Base-by-base conservation (phyloP, 495 filamentous ascomycete genomes). In the Elasticomyces elasticus region DNA sequence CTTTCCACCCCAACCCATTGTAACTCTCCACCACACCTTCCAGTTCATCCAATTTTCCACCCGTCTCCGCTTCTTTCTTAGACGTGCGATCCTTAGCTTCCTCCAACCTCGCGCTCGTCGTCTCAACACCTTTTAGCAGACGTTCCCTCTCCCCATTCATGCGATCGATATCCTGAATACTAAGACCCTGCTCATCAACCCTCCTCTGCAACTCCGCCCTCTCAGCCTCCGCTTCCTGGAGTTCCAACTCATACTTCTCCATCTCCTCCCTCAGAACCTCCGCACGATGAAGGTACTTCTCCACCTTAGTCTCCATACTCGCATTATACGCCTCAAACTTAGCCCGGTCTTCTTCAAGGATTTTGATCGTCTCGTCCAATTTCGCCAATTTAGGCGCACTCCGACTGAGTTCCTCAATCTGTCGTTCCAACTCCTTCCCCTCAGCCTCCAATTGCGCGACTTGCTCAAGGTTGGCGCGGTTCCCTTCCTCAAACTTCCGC, bases 101-200 rank as follows among this genome's bases (percentile, higher is more conserved):
- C 54, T 91, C 87, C 1, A 95, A 75, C 52, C 87, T 76, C 55
- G 74, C 69, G 19, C 77, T 72, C 0, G 89, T 85, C 11, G 83
- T 76, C 52, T 94, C 85, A 47, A 94, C 81, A 35, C 79, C 84
- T 62, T 84, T 91, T 48, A 92, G 85, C 28, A 97, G 77, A 12
- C 94, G 83, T 64, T 97, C 92, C 28, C 90, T 82, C 66, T 97
- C 92, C 20, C 84, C 81, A 58, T 87, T 94, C 91, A 99, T 95
- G 63, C 89, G 90, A 75, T 99, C 92, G 66, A 99, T 96, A 73
- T 97, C 94, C 66, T 87, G 84, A 63, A 94, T 90, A 43, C 87
- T 92, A 60, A 99, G 89, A 3, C 91, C 92, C 64, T 94, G 87
- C 55, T 81, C 81, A 64, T 97, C 90, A 35, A 99, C 86, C 15